Evolutionary conservation across 2,329 filamentous ascomycete species (phyloP).

Genomic region (Capronia americana): DNA sequence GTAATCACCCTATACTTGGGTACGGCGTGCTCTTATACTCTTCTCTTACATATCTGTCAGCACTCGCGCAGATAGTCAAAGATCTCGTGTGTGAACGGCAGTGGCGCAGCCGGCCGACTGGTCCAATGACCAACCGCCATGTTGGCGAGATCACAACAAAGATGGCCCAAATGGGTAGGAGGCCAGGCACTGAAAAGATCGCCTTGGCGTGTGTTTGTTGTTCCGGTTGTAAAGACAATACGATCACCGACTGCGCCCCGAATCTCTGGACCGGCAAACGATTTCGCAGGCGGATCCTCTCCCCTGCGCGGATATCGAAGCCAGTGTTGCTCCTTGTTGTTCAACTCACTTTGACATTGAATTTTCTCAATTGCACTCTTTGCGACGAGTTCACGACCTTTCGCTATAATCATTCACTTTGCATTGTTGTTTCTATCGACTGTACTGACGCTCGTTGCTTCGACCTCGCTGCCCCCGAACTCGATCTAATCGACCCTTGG

Average conservation of each 20-base stretch:
- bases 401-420: slow-evolving; percentile 24
- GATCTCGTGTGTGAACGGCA: neutral
- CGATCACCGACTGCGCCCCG: neutral
- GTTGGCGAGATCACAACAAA: slow-evolving; percentile 7
- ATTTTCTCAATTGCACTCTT: slow-evolving; percentile 14
- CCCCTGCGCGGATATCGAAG: neutral
- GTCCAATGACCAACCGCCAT: neutral
- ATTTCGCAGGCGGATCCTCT: neutral
- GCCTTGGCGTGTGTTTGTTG: neutral
- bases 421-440: slow-evolving; percentile 18
- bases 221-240: slow-evolving; percentile 17
- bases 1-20: slow-evolving; percentile 8
- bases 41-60: slow-evolving; percentile 1
- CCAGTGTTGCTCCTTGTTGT: neutral
- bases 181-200: neutral
- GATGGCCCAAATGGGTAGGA: slow-evolving; percentile 8
- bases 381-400: slow-evolving; percentile 33
- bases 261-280: neutral
- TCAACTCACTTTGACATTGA: slow-evolving; percentile 2
- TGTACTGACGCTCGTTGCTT: slow-evolving; percentile 18
- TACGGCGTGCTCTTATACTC: neutral
- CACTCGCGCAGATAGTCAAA: neutral
- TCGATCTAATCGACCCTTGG: neutral
- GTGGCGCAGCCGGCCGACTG: slow-evolving; percentile 2
- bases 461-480: neutral